Evolutionary conservation across 2,329 filamentous ascomycete genomes (phyloP).

Genomic region (Zopfia rhizophila): DNA sequence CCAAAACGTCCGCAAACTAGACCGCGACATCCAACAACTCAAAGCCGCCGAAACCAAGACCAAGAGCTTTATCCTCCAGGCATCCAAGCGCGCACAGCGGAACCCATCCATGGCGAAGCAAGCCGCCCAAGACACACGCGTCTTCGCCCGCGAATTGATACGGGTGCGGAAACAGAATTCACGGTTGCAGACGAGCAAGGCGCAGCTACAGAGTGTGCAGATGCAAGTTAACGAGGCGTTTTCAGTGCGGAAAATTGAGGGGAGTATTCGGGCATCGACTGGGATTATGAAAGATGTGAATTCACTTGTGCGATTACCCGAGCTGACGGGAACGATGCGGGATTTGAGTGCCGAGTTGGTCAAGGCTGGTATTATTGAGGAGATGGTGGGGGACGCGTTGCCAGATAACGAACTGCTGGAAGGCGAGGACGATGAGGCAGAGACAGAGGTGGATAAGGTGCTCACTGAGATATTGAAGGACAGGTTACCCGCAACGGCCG

Average conservation of each 20-base stretch:
- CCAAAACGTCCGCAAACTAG: slow-evolving; percentile 89
- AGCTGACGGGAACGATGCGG: slow-evolving; percentile 88
- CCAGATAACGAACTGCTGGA: slow-evolving; percentile 75
- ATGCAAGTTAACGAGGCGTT: slow-evolving; percentile 99
- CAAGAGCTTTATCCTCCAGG: slow-evolving; percentile 83
- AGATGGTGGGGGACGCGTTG: slow-evolving; percentile 90
- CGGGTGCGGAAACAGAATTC: slow-evolving; percentile 78
- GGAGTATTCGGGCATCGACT: slow-evolving; percentile 84
- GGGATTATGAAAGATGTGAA: slow-evolving; percentile 99
- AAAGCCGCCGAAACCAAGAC: slow-evolving; percentile 79
- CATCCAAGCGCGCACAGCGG: slow-evolving; percentile 81
- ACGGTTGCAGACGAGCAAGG: slow-evolving; percentile 85
- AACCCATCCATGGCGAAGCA: slow-evolving; percentile 83
- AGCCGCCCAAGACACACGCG: slow-evolving; percentile 82
- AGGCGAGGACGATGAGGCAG: slow-evolving; percentile 77
- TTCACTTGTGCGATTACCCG: slow-evolving; percentile 81
- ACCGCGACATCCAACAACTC: slow-evolving; percentile 86
- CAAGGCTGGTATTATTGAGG: slow-evolving; percentile 96
- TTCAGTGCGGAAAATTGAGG: slow-evolving; percentile 94
- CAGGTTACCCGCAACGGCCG: slow-evolving; percentile 74
- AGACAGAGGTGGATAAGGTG: slow-evolving; percentile 86
- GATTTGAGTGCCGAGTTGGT: slow-evolving; percentile 88
- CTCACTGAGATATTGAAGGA: slow-evolving; percentile 91
- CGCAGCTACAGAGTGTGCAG: slow-evolving; percentile 89
- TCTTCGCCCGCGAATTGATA: slow-evolving; percentile 88